phyloP scores from a whole-genome alignment of 2,329 filamentous ascomycete genomes.

The Diaporthe sp. region DNA sequence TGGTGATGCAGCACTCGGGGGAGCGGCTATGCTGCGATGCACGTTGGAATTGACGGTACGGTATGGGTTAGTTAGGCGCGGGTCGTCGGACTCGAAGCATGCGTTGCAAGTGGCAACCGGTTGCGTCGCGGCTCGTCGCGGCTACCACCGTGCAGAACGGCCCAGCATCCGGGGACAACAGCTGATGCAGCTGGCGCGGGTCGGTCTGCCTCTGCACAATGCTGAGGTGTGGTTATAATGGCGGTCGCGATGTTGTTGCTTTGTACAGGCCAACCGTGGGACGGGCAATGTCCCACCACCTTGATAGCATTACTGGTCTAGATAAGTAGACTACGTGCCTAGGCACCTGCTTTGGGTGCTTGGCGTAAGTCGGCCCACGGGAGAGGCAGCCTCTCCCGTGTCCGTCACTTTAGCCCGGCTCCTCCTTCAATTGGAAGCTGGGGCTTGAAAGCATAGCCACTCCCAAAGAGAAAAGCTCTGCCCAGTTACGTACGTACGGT shows the following conservation, averaged over 20 bases:
- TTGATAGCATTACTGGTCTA: neutral
- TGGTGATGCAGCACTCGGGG: constrained; percentile 5
- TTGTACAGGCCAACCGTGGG: too few species aligned
- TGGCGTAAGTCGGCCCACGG: constrained; percentile 8
- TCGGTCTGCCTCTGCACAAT: neutral
- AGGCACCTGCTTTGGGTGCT: constrained; percentile 19
- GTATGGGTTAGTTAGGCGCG: neutral
- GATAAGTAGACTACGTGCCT: neutral
- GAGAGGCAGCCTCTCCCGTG: constrained; percentile 4
- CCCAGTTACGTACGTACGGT: neutral
- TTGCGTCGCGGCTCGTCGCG: constrained; percentile 18
- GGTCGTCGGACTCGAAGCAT: neutral
- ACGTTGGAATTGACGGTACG: constrained; percentile 9
- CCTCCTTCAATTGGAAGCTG: neutral
- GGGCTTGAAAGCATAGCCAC: constrained; percentile 12
- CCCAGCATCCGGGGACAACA: neutral
- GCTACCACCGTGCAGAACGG: neutral
- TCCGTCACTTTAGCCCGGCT: neutral
- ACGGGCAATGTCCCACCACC: neutral
- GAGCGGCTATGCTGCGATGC: constrained; percentile 1
- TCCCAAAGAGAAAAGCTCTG: neutral
- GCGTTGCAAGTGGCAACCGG: neutral
- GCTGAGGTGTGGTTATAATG: neutral
- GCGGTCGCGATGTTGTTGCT: neutral
- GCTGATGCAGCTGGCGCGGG: neutral